Evolutionary conservation across 345 rosid genomes (phyloP), one percentile per base, ranked within the genome.

Genomic region (Kandelia obovata): DNA sequence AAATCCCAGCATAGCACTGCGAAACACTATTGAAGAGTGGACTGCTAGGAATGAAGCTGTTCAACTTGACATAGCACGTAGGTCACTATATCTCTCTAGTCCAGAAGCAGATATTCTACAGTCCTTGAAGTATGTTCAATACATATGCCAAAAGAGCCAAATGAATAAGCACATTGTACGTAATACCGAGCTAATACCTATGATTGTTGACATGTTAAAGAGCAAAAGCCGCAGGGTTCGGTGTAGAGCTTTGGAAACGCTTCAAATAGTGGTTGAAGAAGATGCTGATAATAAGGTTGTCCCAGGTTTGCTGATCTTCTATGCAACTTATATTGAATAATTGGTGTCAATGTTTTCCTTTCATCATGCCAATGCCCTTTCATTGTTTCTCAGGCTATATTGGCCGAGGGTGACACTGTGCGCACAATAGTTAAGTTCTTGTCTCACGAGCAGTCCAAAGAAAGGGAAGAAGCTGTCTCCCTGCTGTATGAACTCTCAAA

Each of bases 21-120:
- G 96, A 58, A 82, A 84, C 77, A 86, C 96, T 6, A 95, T 95
- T 31, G 91, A 95, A 77, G 97, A 95, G 79, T 95, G 99, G 99
- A 92, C 87, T 74, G 89, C 92, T 34, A 86, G 99, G 80, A 92
- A 91, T 69, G 97, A 91, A 72, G 81, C 82, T 77, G 89, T 85
- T 61, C 93, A 92, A 73, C 93, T 95, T 26, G 97, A 95, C 70
- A 78, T 84, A 77, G 96, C 96, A 32, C 83, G 87, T 23, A 85
- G 85, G 75, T 87, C 96, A 4, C 74, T 95, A 5, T 87, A 83
- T 65, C 51, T 80, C 28, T 74, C 78, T 11, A 89, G 87, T 78
- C 58, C 87, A n/a, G 99, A 95, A 77, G 53, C 71, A 23, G 96
- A 95, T 60, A 74, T 86, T 65, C 31, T 95, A 78, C 80, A 27